Evolutionary conservation across 2,329 filamentous ascomycete species (phyloP).

Genomic region (Myriosclerotinia scirpicola): DNA sequence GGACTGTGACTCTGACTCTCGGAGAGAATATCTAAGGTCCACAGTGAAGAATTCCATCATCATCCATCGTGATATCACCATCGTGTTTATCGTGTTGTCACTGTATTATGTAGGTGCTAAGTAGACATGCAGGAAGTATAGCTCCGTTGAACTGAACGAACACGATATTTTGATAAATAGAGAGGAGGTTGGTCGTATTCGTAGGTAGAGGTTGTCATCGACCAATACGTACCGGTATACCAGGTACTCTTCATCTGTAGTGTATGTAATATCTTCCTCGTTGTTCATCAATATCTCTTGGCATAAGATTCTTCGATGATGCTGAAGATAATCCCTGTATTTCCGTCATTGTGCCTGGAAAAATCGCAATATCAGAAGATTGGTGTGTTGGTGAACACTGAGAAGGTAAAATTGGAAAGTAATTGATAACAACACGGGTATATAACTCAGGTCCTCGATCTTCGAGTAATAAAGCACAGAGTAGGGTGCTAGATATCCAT

Average conservation of each 20-base stretch:
- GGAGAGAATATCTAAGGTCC: background rate
- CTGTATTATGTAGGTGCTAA: background rate
- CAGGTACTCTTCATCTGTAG: slow-evolving; percentile 8
- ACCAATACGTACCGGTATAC: background rate
- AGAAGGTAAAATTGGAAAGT: background rate
- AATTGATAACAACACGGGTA: background rate
- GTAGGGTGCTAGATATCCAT: background rate
- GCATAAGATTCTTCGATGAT: background rate
- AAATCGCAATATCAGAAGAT: background rate
- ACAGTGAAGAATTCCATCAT: background rate
- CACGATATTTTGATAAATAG: background rate
- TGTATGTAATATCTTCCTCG: no score
- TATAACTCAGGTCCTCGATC: background rate
- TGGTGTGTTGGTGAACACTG: background rate
- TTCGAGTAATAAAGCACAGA: background rate
- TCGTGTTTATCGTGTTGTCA: background rate
- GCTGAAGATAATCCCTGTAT: background rate
- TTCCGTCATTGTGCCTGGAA: slow-evolving; percentile 18
- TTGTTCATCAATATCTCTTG: background rate
- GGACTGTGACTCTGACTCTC: background rate
- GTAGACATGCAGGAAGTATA: background rate
- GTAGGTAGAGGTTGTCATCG: background rate
- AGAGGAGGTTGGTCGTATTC: background rate
- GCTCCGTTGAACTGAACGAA: background rate
- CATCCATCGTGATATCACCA: slow-evolving; percentile 6